Evolutionary conservation across 257 asterid genomes (phyloP).

Genomic region (Ilex asprella): DNA sequence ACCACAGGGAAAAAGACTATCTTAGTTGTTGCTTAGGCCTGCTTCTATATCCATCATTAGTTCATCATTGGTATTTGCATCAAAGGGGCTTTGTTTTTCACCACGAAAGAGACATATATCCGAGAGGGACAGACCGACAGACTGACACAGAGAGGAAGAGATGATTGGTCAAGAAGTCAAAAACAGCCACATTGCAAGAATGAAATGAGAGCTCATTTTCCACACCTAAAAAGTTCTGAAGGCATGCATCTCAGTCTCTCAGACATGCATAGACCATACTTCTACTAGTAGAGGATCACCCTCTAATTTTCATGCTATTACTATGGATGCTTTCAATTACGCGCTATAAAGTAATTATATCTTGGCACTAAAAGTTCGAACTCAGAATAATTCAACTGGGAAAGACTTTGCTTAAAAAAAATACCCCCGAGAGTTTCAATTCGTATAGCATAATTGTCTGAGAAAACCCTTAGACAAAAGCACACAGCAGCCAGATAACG

Average conservation of each 20-base stretch:
- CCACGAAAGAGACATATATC: no score
- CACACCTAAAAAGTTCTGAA: background rate
- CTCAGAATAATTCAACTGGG: background rate
- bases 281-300: background rate
- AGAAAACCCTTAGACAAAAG: background rate
- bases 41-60: no score
- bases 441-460: background rate
- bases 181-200: background rate
- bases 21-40: no score
- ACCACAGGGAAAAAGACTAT: constrained; percentile 8
- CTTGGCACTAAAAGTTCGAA: background rate
- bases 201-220: background rate
- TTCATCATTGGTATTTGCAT: no score
- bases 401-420: background rate
- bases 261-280: background rate
- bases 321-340: no score
- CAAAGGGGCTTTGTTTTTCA: no score
- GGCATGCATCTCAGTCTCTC: background rate
- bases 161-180: no score
- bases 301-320: background rate
- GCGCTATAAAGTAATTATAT: no score
- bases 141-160: no score
- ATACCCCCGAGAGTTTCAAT: no score
- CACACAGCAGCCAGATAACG: background rate
- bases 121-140: no score